Evolutionary conservation across 1,139 yeast genomes (phyloP), one percentile per base, ranked within the genome.

Genomic region (Candida sp.): DNA sequence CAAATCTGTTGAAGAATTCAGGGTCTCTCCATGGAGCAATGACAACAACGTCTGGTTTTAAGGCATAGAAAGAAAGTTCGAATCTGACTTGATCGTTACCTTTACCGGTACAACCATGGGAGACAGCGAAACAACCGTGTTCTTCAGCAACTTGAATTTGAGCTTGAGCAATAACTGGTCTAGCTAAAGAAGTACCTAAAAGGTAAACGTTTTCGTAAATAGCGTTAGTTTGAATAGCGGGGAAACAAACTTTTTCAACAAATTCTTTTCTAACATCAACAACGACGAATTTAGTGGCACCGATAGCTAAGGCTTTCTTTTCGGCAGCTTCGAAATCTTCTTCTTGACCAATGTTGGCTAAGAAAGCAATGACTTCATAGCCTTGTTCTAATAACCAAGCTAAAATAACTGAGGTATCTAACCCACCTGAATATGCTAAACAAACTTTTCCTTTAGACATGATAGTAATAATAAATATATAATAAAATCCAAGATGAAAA

Each of bases 1-100:
- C 98, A 66, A 93, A 93, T 75, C 96, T 83, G 72, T 89, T 83
- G 76, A 89, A 90, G 70, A 93, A 93, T 40, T 64, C 87, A 35
- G 99, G 98, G 66, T 87, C 89, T 81, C 99, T 88, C 99, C 99
- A 93, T 66, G 99, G 99, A 41, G 99, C 97, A 73, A 93, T 93
- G 56, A 90, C 97, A 64, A 81, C 77, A 58, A 93, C 96, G 63
- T 91, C 98, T 40, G 99, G 99, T 77, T 93, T 90, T 68, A 93
- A 81, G 33, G 98, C 99, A 69, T 93, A 93, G 79, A 91, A 93
- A 8, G 95, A 87, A 55, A 93, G 78, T 75, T 93, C 99, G 66
- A 93, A 93, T 73, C 99, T 86, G 54, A 93, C 98, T 76, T 93
- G 99, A 71, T 93, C 99, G 67, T 93, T 93, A 74, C 99, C 99